phyloP scores from a whole-genome alignment of 202 grass and related monocot genomes.

The Setaria viridis region DNA sequence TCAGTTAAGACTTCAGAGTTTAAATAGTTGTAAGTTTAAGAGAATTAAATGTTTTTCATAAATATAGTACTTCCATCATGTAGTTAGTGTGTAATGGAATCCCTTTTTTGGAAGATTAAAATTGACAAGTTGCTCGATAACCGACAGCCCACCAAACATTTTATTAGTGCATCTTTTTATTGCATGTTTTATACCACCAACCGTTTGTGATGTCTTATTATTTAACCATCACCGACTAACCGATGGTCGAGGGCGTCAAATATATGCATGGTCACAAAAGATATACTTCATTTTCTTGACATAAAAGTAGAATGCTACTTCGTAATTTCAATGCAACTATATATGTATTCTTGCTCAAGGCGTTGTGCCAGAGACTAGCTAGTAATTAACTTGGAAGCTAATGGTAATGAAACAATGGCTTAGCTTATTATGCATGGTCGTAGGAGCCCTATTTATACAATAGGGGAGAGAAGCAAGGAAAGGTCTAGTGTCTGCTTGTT shows the following conservation, averaged over 20 bases:
- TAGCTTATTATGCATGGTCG: too few species aligned
- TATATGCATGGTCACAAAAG: slow-evolving; percentile 9
- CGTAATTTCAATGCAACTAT: slow-evolving; percentile 3
- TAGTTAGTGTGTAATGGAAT: slow-evolving; percentile 50
- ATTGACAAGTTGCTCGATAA: slow-evolving; percentile 52
- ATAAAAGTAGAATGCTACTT: slow-evolving; percentile 21
- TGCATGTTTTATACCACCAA: slow-evolving; percentile 46
- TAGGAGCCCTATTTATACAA: too few species aligned
- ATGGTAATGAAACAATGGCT: background rate
- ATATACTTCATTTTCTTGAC: slow-evolving; percentile 22
- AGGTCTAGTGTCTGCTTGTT: too few species aligned
- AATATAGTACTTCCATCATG: slow-evolving; percentile 45
- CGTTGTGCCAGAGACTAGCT: background rate
- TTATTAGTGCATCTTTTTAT: slow-evolving; percentile 49
- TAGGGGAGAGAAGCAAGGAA: too few species aligned
- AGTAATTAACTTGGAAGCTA: background rate
- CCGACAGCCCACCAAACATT: slow-evolving; percentile 55
- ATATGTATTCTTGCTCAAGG: background rate
- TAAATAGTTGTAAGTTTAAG: slow-evolving; percentile 2
- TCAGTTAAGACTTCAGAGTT: slow-evolving; percentile 6
- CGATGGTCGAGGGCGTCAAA: background rate
- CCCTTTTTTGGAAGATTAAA: slow-evolving; percentile 48
- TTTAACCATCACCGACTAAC: slow-evolving; percentile 27
- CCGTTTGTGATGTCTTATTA: slow-evolving; percentile 36
- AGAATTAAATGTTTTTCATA: slow-evolving; percentile 1